Base-by-base conservation (phyloP, 441 rosid genomes). In the Iberis amara region DNA sequence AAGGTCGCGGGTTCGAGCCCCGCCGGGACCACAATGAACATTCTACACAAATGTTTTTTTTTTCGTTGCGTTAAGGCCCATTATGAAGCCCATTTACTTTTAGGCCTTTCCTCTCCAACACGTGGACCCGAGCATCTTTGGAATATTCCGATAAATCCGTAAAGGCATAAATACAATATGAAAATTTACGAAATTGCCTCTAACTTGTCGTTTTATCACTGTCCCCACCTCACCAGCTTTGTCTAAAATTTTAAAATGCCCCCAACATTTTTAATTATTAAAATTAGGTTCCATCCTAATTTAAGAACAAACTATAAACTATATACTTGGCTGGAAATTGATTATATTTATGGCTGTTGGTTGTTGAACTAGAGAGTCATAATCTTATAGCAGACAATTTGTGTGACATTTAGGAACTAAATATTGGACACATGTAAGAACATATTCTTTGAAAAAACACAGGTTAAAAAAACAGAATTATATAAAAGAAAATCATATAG, bases 1-100 rank as follows among this genome's bases (percentile, higher is more conserved):
- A 82, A 86, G 82, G 96, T 90, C 85, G 94, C 83, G 89, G 76
- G 83, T 84, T 90, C 83, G 78, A 85, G 71, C 83, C 89, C 81
- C 91, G 87, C 91, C 76, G 87, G 86, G 77, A 82, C 79, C 86
- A 83, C 2, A 1, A 24, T 4, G 27, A 2, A 2, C 27, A 24
- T 24, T 24, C 4, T 24, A 4, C 3, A 24, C 27, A 24, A 24
- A n/a, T n/a, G n/a, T n/a, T n/a, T n/a, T n/a, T 24, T 24, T 24
- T 24, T 24, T 4, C 27, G 4, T 2, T 4, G 4, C 4, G 2
- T 24, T 24, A 24, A 24, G 27, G 27, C 27, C 27, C 27, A 24
- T 24, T 24, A 24, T 4, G 4, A 24, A 24, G 27, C 27, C 27
- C 27, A 24, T 24, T 24, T 24, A 2, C 27, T 4, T 4, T 24